Conservation (phyloP, 345 rosid species). For the Euphorbia peplus region DNA sequence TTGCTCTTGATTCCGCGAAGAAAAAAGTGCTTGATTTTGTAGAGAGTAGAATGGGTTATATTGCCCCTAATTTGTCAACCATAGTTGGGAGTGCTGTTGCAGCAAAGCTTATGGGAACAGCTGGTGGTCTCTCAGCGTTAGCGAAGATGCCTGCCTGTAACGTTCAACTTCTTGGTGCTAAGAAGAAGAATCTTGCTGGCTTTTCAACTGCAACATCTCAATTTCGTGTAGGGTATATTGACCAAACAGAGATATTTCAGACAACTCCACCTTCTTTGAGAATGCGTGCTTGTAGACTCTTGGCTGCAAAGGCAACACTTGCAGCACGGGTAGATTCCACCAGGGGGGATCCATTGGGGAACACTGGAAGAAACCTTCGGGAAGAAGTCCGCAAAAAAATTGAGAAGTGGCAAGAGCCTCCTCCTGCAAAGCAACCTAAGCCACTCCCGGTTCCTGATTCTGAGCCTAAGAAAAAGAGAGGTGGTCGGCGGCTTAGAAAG, state of each 20-base stretch:
- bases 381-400: slow-evolving; percentile 82
- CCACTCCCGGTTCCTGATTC: slow-evolving; percentile 99
- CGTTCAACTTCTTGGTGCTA: slow-evolving; percentile 89
- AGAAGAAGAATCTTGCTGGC: slow-evolving; percentile 92
- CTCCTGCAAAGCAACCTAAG: slow-evolving; percentile 95
- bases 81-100: slow-evolving; percentile 97
- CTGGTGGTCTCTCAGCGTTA: slow-evolving; percentile 87
- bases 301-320: slow-evolving; percentile 84
- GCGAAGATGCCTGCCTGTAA: slow-evolving; percentile 99
- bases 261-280: slow-evolving; percentile 72
- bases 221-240: slow-evolving; percentile 78
- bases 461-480: slow-evolving; percentile 96
- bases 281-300: slow-evolving; percentile 72
- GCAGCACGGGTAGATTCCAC: slow-evolving; percentile 86
- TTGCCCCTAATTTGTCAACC: slow-evolving; percentile 89
- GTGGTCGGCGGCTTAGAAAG: slow-evolving; percentile 92
- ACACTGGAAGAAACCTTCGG: slow-evolving; percentile 58
- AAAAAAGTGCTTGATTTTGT: slow-evolving; percentile 94
- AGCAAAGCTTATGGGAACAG: slow-evolving; percentile 95
- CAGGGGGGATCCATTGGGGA: slow-evolving; percentile 79
- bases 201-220: slow-evolving; percentile 87
- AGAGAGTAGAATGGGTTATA: slow-evolving; percentile 92
- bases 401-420: slow-evolving; percentile 98
- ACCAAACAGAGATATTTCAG: slow-evolving; percentile 84
- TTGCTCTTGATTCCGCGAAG: slow-evolving; percentile 68